phyloP scores from a whole-genome alignment of 2,329 filamentous ascomycete species.

The Metarhizium brunneum region DNA sequence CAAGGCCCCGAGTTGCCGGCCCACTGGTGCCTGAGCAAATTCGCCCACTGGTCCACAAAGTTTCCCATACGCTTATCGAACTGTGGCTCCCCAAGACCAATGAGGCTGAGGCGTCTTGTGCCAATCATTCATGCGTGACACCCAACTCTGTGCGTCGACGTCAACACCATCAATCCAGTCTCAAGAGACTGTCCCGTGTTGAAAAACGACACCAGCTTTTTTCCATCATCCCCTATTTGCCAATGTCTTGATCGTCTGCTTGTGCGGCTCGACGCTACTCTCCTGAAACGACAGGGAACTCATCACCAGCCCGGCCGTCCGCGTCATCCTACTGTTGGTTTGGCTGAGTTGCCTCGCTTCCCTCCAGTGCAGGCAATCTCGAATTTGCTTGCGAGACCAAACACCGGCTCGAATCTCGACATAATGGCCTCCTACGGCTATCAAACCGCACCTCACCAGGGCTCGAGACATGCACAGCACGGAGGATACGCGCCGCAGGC shows the following conservation, averaged over 20 bases:
- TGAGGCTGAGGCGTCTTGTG: neutral
- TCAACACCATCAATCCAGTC: neutral
- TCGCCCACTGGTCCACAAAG: too few relatives aligned
- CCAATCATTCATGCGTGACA: neutral
- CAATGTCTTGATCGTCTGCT: neutral
- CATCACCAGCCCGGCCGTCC: neutral
- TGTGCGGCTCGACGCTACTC: neutral
- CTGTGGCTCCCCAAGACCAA: neutral
- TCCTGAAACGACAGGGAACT: neutral
- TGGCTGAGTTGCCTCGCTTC: neutral
- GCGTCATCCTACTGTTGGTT: neutral
- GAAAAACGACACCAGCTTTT: neutral
- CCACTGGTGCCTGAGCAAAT: too few relatives aligned
- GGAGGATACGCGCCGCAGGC: slow-evolving; percentile 33
- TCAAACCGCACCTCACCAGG: slow-evolving; percentile 19
- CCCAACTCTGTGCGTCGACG: neutral
- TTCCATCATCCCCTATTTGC: neutral
- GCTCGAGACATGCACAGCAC: slow-evolving; percentile 26
- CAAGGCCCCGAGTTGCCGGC: too few relatives aligned
- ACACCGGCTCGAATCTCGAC: neutral
- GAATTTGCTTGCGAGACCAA: neutral
- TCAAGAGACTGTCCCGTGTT: neutral
- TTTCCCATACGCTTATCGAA: neutral
- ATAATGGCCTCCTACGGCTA: slow-evolving; percentile 29
- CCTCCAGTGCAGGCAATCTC: neutral